Evolutionary conservation across 2,329 filamentous ascomycete genomes (phyloP).

Genomic region (Mollisiaceae sp.): DNA sequence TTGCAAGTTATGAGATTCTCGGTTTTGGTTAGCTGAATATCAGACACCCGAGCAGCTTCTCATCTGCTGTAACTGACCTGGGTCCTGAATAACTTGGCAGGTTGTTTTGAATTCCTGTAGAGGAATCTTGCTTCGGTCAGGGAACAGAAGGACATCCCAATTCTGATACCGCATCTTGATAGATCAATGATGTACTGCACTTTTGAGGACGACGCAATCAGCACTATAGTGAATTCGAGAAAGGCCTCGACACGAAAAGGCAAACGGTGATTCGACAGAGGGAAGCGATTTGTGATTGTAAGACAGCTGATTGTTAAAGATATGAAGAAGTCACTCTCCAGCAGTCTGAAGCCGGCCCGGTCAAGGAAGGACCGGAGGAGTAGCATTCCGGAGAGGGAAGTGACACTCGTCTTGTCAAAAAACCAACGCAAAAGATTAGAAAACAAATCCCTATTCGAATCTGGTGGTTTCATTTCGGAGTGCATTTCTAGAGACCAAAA

Average conservation of each 20-base stretch:
- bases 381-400: background rate
- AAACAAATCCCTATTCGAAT: no score
- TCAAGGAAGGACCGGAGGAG: background rate
- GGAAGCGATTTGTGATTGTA: background rate
- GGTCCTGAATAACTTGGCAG: constrained; percentile 69
- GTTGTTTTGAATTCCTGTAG: constrained; percentile 82
- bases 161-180: constrained; percentile 77
- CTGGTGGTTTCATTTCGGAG: background rate
- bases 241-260: background rate
- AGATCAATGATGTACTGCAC: background rate
- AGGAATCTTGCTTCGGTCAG: constrained; percentile 66
- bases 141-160: constrained; percentile 87
- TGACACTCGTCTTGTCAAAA: background rate
- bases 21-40: background rate
- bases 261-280: background rate
- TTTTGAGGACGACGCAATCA: background rate
- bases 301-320: background rate
- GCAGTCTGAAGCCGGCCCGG: background rate
- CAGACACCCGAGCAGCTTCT: background rate
- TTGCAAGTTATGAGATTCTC: constrained; percentile 32
- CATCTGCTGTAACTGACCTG: constrained; percentile 40
- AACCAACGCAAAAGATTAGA: no score
- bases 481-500: background rate
- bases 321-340: constrained; percentile 1
- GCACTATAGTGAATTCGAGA: background rate